Evolutionary conservation across 495 filamentous ascomycete genomes (phyloP).

Genomic region (Trichoderma gamsii): DNA sequence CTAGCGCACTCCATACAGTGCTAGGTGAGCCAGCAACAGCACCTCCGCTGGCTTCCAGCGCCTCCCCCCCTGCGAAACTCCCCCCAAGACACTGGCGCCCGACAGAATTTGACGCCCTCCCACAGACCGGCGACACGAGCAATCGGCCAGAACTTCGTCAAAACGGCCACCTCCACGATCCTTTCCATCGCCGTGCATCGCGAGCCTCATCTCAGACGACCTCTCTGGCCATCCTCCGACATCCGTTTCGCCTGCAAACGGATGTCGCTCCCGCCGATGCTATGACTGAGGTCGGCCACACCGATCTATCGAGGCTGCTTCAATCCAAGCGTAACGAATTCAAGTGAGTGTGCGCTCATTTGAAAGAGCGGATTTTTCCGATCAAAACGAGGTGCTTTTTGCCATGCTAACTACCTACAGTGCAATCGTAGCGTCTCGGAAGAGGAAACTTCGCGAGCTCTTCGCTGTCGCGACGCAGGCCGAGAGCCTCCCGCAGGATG

Average conservation of each 20-base stretch:
- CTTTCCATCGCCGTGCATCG: constrained; percentile 48
- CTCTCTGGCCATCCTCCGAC: constrained; percentile 29
- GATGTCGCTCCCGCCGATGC: constrained; percentile 52
- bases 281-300: constrained; percentile 53
- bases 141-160: constrained; percentile 31
- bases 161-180: constrained; percentile 39
- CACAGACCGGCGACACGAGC: constrained; percentile 6
- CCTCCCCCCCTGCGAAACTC: constrained; percentile 14
- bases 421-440: constrained; percentile 68
- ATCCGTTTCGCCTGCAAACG: constrained; percentile 52
- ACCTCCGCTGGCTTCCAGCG: constrained; percentile 9
- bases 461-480: constrained; percentile 54
- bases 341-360: constrained; percentile 37
- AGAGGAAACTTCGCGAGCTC: constrained; percentile 78
- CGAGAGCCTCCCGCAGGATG: constrained; percentile 38
- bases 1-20: constrained; percentile 11
- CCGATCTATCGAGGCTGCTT: constrained; percentile 50
- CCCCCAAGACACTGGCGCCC: constrained; percentile 11
- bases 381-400: constrained; percentile 38
- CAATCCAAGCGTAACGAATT: constrained; percentile 46
- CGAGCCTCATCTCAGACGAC: constrained; percentile 27
- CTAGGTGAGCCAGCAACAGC: not conserved
- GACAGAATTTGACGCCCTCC: constrained; percentile 11
- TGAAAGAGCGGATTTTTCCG: constrained; percentile 40
- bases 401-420: constrained; percentile 44